Base-by-base conservation (phyloP, 306 rosid genomes). In the Fragaria nilgerrensis region DNA sequence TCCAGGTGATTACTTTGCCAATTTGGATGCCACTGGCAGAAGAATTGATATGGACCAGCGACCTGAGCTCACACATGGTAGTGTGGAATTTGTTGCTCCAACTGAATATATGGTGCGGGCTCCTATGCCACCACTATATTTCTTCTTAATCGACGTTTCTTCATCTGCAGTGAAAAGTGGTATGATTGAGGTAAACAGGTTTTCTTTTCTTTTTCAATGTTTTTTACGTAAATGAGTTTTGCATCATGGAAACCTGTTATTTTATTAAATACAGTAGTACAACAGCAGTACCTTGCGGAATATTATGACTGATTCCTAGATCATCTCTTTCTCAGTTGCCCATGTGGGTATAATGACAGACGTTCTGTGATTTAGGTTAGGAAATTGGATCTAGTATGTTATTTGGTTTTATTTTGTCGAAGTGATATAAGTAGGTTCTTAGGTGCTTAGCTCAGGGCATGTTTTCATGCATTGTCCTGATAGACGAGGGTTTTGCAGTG, bases 81-180 rank as follows among this genome's bases (percentile, higher is more conserved):
- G 97, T 43, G 94, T 96, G 80, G 99, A 96, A 82, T 96, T 96
- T 89, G 98, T 96, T 79, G 99, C 99, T 80, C 97, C 99, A 75
- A 92, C 99, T 10, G 99, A 92, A 84, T 92, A 96, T 84, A 96
- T 96, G 99, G 97, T 92, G 86, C 98, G 99, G 79, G 97, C 98
- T 58, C 98, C 99, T 77, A 96, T 96, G 99, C 99, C 99, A 17
- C 99, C 98, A 64, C 88, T 92, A 44, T 96, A 90, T 83, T 96
- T 96, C 86, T 96, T 96, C 89, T 96, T 96, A 81, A 96, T 96
- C 0, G 98, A 96, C 34, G 99, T 93, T 82, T 92, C 99, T 52
- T 78, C 86, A 68, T 90, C 97, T 77, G 97, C 99, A 10, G 98
- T 88, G 81, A 96, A 91, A 91, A 96, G 99, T 91, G 99, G 99